Evolutionary conservation across 257 asterid genomes (phyloP).

Genomic region (Rhazya stricta): DNA sequence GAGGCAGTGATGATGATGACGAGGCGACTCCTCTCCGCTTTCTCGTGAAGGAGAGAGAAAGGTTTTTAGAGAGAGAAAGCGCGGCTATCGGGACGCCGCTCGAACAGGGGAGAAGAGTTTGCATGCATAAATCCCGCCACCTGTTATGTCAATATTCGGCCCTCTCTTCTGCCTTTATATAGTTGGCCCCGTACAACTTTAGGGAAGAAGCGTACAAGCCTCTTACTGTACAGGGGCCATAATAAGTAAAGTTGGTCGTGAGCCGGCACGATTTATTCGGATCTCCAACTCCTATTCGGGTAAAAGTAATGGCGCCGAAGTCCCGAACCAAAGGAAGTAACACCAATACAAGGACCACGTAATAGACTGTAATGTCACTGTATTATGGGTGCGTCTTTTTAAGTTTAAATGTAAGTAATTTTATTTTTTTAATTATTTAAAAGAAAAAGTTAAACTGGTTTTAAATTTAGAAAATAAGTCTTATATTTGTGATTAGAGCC

Average conservation of each 20-base stretch:
- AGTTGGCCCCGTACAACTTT: conserved; percentile 7
- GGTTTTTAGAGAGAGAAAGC: conserved; percentile 18
- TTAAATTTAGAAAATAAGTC: too few relatives aligned
- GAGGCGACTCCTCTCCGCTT: conserved; percentile 19
- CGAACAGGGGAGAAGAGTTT: conserved; percentile 24
- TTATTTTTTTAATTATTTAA: too few relatives aligned
- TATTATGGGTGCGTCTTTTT: too few relatives aligned
- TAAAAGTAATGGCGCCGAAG: too few relatives aligned
- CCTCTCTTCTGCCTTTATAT: conserved; percentile 4
- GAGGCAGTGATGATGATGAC: conserved; percentile 8
- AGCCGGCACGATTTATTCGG: not conserved
- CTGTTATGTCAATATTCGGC: conserved; percentile 20
- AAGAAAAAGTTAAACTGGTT: too few relatives aligned
- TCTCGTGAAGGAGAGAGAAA: conserved; percentile 24
- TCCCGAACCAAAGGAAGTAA: too few relatives aligned
- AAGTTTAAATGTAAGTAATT: too few relatives aligned
- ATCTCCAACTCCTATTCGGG: not conserved
- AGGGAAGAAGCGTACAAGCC: not conserved
- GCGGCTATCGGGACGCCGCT: conserved; percentile 49
- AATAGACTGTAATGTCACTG: too few relatives aligned
- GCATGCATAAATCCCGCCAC: conserved; percentile 64
- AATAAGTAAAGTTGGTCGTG: too few relatives aligned
- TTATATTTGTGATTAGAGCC: too few relatives aligned
- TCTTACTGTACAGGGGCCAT: not conserved
- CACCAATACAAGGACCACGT: too few relatives aligned